Evolutionary conservation across 148 eudicot genomes (phyloP), one percentile per base, ranked within the genome.

Genomic region (Rhododendron molle): DNA sequence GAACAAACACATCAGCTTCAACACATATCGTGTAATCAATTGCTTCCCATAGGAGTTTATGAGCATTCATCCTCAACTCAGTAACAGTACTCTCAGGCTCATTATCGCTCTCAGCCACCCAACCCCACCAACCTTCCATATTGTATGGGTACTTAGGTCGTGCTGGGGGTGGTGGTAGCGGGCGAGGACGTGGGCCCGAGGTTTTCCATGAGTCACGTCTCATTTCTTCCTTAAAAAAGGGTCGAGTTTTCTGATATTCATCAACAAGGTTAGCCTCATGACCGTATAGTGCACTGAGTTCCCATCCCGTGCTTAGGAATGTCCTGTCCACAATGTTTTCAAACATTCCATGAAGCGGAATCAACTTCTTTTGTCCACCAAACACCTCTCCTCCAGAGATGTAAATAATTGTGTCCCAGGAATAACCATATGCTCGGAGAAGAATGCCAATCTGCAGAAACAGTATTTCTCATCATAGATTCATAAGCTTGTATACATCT

Each of bases 51-150:
- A 96, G 88, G 84, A 96, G 88, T 82, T 94, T 95, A 87, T 96
- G 99, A 83, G 99, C 99, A 86, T 94, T 96, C 80, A 94, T 95
- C 81, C 98, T 90, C 86, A 95, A 89, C 93, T 96, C 99, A 83
- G 91, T 93, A 81, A 96, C 95, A 23, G 99, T 96, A 89, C 96
- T 95, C 83, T 93, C 98, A 3, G 99, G 99, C 89, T 96, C 99
- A 86, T 93, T 91, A 85, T 96, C 98, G 28, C 94, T 96, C 92
- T 95, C 99, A 56, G 99, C 98, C 21, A 96, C 98, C 99, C 99
- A 96, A 73, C 99, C 99, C 99, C 98, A 96, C 99, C 99, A 96
- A 6, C 99, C 99, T 89, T 96, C 98, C n/a, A 96, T 90, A 77
- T 96, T 95, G 83, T 96, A 91, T 0, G 98, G 90, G 83, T 90